phyloP scores from a whole-genome alignment of 129 eudicot species.

The Chrysanthemum makinoi region DNA sequence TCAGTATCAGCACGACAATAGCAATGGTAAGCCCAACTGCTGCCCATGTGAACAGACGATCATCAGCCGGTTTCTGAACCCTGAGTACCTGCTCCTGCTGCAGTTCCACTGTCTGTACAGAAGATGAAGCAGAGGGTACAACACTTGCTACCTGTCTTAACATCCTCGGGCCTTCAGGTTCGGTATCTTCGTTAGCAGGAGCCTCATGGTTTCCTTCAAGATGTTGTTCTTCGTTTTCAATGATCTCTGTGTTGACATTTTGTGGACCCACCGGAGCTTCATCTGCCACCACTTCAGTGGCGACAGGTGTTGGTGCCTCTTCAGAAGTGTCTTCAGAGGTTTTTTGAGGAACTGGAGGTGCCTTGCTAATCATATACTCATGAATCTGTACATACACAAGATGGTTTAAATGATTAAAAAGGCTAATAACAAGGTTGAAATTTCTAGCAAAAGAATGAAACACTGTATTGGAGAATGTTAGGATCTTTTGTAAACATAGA shows the following conservation, averaged over 20 bases:
- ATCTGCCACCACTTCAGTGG: slow-evolving; percentile 13
- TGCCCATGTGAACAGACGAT: slow-evolving; percentile 87
- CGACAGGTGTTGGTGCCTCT: not conserved
- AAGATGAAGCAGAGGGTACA: slow-evolving; percentile 22
- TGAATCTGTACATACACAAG: slow-evolving; percentile 57
- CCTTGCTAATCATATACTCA: slow-evolving; percentile 83
- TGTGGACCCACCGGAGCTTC: slow-evolving; percentile 41
- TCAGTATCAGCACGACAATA: slow-evolving; percentile 66
- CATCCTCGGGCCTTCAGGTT: slow-evolving; percentile 25
- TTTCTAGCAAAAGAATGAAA: not conserved
- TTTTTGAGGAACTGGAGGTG: slow-evolving; percentile 67
- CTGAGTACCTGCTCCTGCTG: slow-evolving; percentile 35
- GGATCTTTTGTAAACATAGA: not conserved
- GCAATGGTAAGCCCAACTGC: slow-evolving; percentile 87
- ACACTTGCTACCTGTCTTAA: slow-evolving; percentile 28
- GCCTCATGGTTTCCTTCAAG: slow-evolving; percentile 48
- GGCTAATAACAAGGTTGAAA: not conserved
- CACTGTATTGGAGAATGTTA: not conserved
- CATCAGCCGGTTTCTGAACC: slow-evolving; percentile 71
- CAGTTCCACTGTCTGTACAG: slow-evolving; percentile 33
- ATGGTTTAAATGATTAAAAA: slow-evolving; percentile 5
- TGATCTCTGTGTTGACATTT: slow-evolving; percentile 30
- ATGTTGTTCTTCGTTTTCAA: slow-evolving; percentile 28
- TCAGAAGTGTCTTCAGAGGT: slow-evolving; percentile 17
- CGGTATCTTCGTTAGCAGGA: slow-evolving; percentile 32